phyloP scores from a whole-genome alignment of 768 basidiomycete species.

The Chalciporus sphaerocephalus region DNA sequence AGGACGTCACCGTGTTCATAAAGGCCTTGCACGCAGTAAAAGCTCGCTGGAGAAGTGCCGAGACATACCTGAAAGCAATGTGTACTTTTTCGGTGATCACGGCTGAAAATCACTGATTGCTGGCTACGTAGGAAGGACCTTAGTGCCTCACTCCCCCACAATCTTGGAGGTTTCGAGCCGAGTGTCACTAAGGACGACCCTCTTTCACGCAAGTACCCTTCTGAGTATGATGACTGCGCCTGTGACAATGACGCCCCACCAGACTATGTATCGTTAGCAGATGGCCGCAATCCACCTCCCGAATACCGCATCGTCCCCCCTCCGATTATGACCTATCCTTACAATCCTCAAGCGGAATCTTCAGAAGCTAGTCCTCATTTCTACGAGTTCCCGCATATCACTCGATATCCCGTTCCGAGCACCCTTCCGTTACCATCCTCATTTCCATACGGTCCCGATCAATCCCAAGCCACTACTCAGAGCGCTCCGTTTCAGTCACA shows the following conservation, averaged over 20 bases:
- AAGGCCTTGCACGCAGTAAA: slow-evolving; percentile 25
- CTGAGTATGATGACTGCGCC: slow-evolving; percentile 8
- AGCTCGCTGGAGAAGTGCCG: slow-evolving; percentile 31
- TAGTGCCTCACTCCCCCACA: slow-evolving; percentile 25
- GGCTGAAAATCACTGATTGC: slow-evolving; percentile 33
- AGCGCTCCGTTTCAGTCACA: slow-evolving; percentile 9
- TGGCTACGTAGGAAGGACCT: slow-evolving; percentile 23
- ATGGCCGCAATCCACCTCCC: slow-evolving; percentile 11
- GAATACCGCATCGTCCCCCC: slow-evolving; percentile 12
- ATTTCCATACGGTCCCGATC: slow-evolving; percentile 3
- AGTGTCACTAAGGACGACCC: slow-evolving; percentile 11
- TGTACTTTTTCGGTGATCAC: slow-evolving; percentile 9
- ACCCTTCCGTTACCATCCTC: slow-evolving; percentile 14
- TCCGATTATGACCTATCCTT: slow-evolving; percentile 10
- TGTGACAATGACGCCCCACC: slow-evolving; percentile 7
- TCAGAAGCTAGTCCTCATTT: slow-evolving; percentile 18
- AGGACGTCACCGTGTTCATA: slow-evolving; percentile 27
- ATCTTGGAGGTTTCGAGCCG: slow-evolving; percentile 21
- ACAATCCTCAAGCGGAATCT: slow-evolving; percentile 10
- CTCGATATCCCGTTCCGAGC: slow-evolving; percentile 25
- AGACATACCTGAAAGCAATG: slow-evolving; percentile 35
- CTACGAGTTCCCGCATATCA: slow-evolving; percentile 26
- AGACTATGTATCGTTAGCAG: slow-evolving; percentile 14
- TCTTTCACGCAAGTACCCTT: slow-evolving; percentile 2
- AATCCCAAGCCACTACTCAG: slow-evolving; percentile 1